These are phyloP conservation scores for Fabrea salina DNA, from an alignment of 169 alveolate genomes.

Conservation along the genomic window DNA sequence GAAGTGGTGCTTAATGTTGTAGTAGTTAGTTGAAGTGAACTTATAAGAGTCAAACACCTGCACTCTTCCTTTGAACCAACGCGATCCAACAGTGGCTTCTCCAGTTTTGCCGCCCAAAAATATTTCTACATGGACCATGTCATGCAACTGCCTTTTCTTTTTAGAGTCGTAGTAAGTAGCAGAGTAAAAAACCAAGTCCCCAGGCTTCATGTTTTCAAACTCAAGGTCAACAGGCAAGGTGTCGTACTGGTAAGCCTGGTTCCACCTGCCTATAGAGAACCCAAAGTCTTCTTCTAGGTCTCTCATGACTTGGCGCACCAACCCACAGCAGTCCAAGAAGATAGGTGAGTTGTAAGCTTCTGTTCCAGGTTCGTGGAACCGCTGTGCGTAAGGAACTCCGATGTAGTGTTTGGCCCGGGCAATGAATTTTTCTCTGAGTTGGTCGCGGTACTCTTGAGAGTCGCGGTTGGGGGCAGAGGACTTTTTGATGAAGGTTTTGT, in stretches of 20 bases:
- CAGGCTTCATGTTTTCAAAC: conserved; percentile 65
- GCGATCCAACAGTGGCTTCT: conserved; percentile 68
- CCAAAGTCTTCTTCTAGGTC: conserved; percentile 74
- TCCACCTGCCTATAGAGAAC: conserved; percentile 70
- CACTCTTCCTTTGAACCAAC: conserved; percentile 61
- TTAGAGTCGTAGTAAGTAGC: conserved; percentile 67
- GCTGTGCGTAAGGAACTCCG: conserved; percentile 72
- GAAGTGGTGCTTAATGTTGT: conserved; percentile 49
- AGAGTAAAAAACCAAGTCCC: conserved; percentile 66
- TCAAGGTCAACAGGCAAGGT: conserved; percentile 55
- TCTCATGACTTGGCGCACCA: conserved; percentile 59
- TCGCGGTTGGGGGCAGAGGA: neutral
- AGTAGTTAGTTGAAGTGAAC: conserved; percentile 62
- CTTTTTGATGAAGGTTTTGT: neutral
- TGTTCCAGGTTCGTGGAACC: conserved; percentile 47
- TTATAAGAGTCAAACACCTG: conserved; percentile 66
- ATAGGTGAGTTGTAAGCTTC: conserved; percentile 42
- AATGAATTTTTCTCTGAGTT: conserved; percentile 52
- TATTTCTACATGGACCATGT: conserved; percentile 78
- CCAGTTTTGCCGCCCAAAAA: conserved; percentile 69
- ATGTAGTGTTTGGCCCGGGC: conserved; percentile 57
- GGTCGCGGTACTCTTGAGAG: neutral
- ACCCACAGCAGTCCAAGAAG: conserved; percentile 74
- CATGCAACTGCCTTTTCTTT: conserved; percentile 53
- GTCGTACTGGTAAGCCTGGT: conserved; percentile 73